phyloP scores from a whole-genome alignment of 306 rosid species.

The Glycyrrhiza uralensis region DNA sequence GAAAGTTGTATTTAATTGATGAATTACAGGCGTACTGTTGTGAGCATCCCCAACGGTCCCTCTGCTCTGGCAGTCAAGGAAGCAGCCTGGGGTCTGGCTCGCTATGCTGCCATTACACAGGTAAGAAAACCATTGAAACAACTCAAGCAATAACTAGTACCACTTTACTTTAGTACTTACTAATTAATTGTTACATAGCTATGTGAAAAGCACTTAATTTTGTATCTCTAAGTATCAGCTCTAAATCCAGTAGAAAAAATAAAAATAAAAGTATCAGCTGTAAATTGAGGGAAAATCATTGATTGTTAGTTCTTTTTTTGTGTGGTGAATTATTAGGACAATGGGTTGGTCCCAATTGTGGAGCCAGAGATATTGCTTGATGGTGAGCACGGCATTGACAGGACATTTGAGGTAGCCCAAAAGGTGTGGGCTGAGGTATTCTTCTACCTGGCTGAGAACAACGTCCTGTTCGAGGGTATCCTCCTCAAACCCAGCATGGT shows the following conservation, averaged over 20 bases:
- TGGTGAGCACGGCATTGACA: slow-evolving; percentile 81
- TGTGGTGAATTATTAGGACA: slow-evolving; percentile 30
- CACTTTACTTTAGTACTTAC: not conserved
- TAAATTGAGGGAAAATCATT: not conserved
- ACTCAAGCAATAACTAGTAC: not conserved
- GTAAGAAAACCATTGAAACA: slow-evolving; percentile 35
- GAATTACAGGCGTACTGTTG: slow-evolving; percentile 61
- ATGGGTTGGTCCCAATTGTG: slow-evolving; percentile 68
- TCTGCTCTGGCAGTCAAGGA: slow-evolving; percentile 81
- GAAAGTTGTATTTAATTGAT: not conserved
- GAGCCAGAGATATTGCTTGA: slow-evolving; percentile 99
- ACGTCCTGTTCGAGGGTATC: slow-evolving; percentile 81
- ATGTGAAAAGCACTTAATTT: not conserved
- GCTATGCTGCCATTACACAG: slow-evolving; percentile 92
- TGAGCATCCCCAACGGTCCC: slow-evolving; percentile 98
- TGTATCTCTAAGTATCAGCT: not conserved
- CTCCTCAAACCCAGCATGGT: slow-evolving; percentile 99
- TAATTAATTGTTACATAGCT: not conserved
- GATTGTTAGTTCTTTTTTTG: not conserved
- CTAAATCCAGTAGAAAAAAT: too few species aligned
- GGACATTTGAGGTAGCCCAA: slow-evolving; percentile 79
- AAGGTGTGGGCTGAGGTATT: slow-evolving; percentile 97
- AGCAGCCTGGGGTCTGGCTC: slow-evolving; percentile 80
- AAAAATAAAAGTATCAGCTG: not conserved
- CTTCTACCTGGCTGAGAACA: slow-evolving; percentile 91